These are phyloP conservation scores for Oryza glaberrima DNA, from an alignment of 176 grass and related monocot species.

Conservation along the genomic window DNA sequence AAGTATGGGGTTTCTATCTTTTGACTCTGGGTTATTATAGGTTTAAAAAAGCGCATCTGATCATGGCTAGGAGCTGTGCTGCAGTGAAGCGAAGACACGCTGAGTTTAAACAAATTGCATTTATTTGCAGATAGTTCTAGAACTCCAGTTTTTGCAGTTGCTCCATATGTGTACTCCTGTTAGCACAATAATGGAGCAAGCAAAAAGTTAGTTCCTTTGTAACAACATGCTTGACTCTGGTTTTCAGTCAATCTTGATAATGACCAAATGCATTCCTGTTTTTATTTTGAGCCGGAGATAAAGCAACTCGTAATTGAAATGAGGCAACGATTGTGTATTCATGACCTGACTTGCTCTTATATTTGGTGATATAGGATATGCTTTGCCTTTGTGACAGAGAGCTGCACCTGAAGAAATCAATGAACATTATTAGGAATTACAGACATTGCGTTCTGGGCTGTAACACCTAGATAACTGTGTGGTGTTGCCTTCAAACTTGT, in stretches of 20 bases:
- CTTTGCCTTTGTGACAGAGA: slow-evolving; percentile 61
- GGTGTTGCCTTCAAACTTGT: neutral
- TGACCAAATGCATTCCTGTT: neutral
- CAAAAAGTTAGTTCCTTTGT: slow-evolving; percentile 4
- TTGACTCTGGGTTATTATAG: slow-evolving; percentile 54
- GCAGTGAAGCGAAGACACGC: slow-evolving; percentile 47
- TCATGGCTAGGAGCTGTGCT: slow-evolving; percentile 46
- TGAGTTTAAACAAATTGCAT: slow-evolving; percentile 41
- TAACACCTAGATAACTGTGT: slow-evolving; percentile 25
- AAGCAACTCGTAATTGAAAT: neutral
- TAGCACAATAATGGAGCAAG: slow-evolving; percentile 27
- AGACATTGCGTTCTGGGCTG: slow-evolving; percentile 21
- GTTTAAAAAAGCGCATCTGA: slow-evolving; percentile 75
- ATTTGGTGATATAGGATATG: slow-evolving; percentile 58
- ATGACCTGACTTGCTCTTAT: slow-evolving; percentile 35
- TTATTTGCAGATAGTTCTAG: slow-evolving; percentile 29
- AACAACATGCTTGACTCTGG: slow-evolving; percentile 22
- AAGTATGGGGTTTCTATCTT: slow-evolving; percentile 39
- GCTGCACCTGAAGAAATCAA: slow-evolving; percentile 41
- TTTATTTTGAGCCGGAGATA: neutral
- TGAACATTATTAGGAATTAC: slow-evolving; percentile 41
- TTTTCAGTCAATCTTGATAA: slow-evolving; percentile 1
- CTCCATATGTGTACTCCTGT: slow-evolving; percentile 16
- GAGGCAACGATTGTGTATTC: neutral
- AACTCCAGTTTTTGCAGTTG: slow-evolving; percentile 16